Base-by-base conservation (phyloP, 1,284 basidiomycete species). In the Fomitopsis schrenkii region DNA sequence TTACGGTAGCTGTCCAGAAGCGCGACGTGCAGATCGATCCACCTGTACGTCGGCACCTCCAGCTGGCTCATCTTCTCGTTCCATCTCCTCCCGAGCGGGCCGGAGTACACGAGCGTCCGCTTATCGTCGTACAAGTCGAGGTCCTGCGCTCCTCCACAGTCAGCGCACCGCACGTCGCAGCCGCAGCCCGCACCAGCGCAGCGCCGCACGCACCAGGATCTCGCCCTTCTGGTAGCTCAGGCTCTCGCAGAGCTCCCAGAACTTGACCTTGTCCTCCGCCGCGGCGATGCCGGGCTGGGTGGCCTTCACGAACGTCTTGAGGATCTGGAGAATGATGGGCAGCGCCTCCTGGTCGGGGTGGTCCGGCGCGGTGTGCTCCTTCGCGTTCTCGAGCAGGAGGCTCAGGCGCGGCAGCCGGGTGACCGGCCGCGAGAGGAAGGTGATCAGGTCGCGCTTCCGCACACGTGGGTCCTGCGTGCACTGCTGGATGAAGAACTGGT, bases 261-360 rank as follows among this genome's bases (percentile, higher is more conserved):
- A 87, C 70, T 91, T 92, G 63, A 93, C 92, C 71, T 93, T 93
- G 62, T 83, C 83, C 71, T 94, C 91, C 0, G 93, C 90, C 17
- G 86, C 89, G 62, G 86, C 89, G 59, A 95, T 94, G 1, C 93
- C 93, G 1, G 91, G 91, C 70, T 94, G 86, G 0, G 89, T 90
- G 63, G 86, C 86, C 77, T 88, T 91, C 63, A 93, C 80, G 67
- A 84, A 86, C 57, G 86, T 84, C 45, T 79, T 82, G 57, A 93
- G 67, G 6, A 91, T 82, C 19, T 77, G 77, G 38, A 89, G 66
- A 12, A 90, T 82, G 5, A 91, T 77, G 1, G 89, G 88, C 9
- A 93, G 76, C 1, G 80, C 83, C 63, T 91, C 87, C 48, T 82
- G 71, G 71, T 93, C 91, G 0, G 86, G 84, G 68, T 91, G 88